These are phyloP conservation scores for Imleria badia DNA, from an alignment of 768 basidiomycete genomes.

Conservation along the genomic window DNA sequence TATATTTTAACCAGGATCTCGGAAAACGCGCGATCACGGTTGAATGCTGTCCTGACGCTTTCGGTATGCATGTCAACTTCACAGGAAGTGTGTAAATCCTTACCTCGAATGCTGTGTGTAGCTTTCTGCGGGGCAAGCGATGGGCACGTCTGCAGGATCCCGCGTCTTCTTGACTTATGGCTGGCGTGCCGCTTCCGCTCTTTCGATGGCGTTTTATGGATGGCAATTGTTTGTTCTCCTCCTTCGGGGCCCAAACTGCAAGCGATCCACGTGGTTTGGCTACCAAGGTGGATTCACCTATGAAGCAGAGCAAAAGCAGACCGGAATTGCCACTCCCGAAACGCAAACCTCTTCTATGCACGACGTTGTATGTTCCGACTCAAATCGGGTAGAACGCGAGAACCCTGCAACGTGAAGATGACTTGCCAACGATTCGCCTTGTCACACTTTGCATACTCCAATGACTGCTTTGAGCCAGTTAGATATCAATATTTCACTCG, in stretches of 20 bases:
- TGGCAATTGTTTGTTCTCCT: slow-evolving; percentile 35
- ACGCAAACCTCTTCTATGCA: slow-evolving; percentile 4
- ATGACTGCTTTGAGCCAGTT: background rate
- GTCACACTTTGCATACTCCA: background rate
- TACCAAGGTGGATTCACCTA: slow-evolving; percentile 53
- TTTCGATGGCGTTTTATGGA: slow-evolving; percentile 37
- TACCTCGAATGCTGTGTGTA: background rate
- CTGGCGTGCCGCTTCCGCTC: slow-evolving; percentile 34
- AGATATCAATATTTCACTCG: background rate
- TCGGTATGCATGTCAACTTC: slow-evolving; percentile 18
- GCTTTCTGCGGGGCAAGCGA: slow-evolving; percentile 38
- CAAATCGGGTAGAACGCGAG: background rate
- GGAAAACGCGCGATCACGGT: slow-evolving; percentile 25
- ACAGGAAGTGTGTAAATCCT: no score
- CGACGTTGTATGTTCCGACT: background rate
- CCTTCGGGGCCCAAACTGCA: slow-evolving; percentile 38
- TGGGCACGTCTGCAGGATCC: slow-evolving; percentile 43
- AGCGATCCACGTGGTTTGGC: slow-evolving; percentile 52
- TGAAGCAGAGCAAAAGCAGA: slow-evolving; percentile 1
- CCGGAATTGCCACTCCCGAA: background rate
- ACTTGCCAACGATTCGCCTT: background rate
- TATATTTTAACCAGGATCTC: slow-evolving; percentile 20
- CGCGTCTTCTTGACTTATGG: slow-evolving; percentile 39
- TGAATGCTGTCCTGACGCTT: slow-evolving; percentile 28
- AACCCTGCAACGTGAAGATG: background rate